A percentile compares a stretch with the other conserved stretches of the same genome.
These are phyloP conservation scores for Eutrema salsugineum DNA, from an alignment of 441 rosid genomes.

Conservation along the genomic window DNA sequence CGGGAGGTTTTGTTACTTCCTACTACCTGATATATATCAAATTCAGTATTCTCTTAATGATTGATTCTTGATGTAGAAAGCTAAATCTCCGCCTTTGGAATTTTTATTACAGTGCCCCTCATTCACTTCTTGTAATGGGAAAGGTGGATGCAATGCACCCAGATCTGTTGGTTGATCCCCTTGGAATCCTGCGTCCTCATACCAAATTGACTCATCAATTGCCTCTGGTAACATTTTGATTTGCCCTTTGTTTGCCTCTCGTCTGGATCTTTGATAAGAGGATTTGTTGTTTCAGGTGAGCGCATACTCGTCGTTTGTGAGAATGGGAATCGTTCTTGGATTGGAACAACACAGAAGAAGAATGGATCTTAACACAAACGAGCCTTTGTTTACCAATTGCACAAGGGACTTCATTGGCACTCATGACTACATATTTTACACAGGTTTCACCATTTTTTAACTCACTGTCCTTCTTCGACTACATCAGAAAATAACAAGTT, in stretches of 20 bases:
- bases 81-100: conserved; percentile 7
- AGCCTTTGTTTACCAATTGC: conserved; percentile 90
- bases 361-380: conserved; percentile 85
- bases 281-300: conserved; percentile 68
- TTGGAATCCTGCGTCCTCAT: conserved; percentile 82
- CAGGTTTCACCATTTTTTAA: conserved; percentile 44
- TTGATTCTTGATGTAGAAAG: background rate
- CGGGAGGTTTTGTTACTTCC: conserved; percentile 63
- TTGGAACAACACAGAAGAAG: conserved; percentile 79
- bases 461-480: background rate
- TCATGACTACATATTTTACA: conserved; percentile 96
- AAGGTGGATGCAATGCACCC: conserved; percentile 86
- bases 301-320: conserved; percentile 89
- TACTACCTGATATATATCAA: background rate
- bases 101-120: conserved; percentile 74
- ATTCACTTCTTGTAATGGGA: conserved; percentile 95
- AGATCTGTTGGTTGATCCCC: conserved; percentile 79
- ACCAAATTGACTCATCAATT: conserved; percentile 89
- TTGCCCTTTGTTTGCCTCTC: background rate
- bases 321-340: conserved; percentile 59
- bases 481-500: background rate
- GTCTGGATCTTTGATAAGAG: conserved; percentile 7
- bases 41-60: background rate
- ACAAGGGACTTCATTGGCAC: conserved; percentile 97
- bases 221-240: conserved; percentile 65